Percentiles rank a stretch among this genome's conserved stretches.
These are phyloP conservation scores for Carex scoparia DNA, from an alignment of 176 grass and related monocot species.

Conservation along the genomic window DNA sequence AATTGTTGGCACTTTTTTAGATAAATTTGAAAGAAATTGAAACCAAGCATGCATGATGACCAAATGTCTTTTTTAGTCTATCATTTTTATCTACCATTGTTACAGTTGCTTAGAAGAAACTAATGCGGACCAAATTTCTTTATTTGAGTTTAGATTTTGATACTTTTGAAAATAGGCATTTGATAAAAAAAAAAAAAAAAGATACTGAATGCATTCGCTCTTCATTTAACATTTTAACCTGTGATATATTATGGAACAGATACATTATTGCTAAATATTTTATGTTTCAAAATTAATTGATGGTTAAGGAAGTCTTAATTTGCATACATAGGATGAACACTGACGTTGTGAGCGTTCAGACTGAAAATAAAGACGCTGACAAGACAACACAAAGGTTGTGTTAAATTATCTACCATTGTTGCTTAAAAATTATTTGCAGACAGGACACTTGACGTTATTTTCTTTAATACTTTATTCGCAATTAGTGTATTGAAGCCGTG, in stretches of 20 bases:
- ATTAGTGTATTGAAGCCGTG: too few relatives aligned
- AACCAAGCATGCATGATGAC: not conserved
- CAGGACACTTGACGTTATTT: too few relatives aligned
- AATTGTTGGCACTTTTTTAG: not conserved
- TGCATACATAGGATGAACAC: too few relatives aligned
- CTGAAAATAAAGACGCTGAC: too few relatives aligned
- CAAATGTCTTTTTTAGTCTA: not conserved
- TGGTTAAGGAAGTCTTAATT: not conserved
- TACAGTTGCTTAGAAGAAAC: not conserved
- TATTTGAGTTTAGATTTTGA: not conserved
- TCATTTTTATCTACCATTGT: too few relatives aligned
- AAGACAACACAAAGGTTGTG: too few relatives aligned
- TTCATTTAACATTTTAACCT: not conserved
- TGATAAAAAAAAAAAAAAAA: not conserved
- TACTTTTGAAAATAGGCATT: not conserved
- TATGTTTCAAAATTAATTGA: not conserved
- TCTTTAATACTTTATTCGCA: too few relatives aligned
- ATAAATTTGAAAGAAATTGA: not conserved
- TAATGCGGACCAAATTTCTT: not conserved
- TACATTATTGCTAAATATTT: not conserved
- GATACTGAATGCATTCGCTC: not conserved
- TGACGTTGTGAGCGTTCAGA: too few relatives aligned
- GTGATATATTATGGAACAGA: not conserved
- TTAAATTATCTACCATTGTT: too few relatives aligned
- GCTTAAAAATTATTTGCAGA: too few relatives aligned